A percentile compares a stretch with the other conserved stretches of the same genome.
Conservation (phyloP, 805 yeast species). For the Candida tammaniensis region DNA sequence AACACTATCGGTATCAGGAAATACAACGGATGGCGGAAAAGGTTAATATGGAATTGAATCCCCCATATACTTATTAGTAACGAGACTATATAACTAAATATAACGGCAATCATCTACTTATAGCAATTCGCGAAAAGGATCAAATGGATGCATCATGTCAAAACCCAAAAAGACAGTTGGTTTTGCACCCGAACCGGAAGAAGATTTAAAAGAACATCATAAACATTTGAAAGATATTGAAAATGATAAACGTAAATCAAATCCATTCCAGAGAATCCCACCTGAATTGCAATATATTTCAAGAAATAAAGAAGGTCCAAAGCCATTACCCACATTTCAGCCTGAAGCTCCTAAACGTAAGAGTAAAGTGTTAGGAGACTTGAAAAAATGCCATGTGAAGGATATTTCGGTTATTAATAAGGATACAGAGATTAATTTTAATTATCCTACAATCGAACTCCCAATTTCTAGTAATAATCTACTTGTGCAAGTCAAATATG, state of each 20-base stretch:
- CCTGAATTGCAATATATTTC: constrained; percentile 39
- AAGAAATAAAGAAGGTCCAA: constrained; percentile 14
- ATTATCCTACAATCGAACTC: constrained; percentile 45
- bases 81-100: constrained; percentile 27
- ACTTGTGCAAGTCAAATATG: constrained; percentile 57
- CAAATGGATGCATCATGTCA: no score
- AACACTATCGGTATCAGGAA: constrained; percentile 47
- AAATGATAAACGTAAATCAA: constrained; percentile 23
- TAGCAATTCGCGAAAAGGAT: no score
- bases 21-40: constrained; percentile 35
- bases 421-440: constrained; percentile 49
- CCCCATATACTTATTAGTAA: constrained; percentile 23
- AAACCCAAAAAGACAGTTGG: constrained; percentile 31
- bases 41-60: constrained; percentile 33
- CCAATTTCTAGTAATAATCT: constrained; percentile 49
- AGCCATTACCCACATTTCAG: constrained; percentile 7
- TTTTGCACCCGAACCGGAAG: constrained; percentile 36
- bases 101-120: constrained; percentile 32
- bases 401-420: constrained; percentile 45
- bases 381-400: constrained; percentile 49
- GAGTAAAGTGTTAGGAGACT: constrained; percentile 37
- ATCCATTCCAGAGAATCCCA: constrained; percentile 39
- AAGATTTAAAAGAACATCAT: constrained; percentile 36
- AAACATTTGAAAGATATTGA: constrained; percentile 23
- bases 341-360: constrained; percentile 2